Evolutionary conservation across 495 filamentous ascomycete genomes (phyloP).

Genomic region (Talaromyces liani): DNA sequence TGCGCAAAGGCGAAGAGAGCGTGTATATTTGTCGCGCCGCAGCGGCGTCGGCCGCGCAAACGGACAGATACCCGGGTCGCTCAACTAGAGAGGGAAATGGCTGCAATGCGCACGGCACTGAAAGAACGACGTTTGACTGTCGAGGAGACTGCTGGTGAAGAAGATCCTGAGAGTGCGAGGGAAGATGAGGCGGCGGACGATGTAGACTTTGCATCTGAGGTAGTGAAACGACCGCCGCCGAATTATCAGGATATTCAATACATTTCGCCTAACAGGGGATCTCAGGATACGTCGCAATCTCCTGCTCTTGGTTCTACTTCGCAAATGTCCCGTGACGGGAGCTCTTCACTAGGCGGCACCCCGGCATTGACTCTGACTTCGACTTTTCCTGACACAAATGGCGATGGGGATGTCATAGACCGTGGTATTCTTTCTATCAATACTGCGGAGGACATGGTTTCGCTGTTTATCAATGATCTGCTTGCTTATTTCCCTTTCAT

Average conservation of each 20-base stretch:
- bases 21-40: constrained; percentile 74
- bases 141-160: constrained; percentile 19
- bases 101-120: constrained; percentile 45
- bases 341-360: background rate
- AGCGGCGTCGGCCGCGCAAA: constrained; percentile 68
- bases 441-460: constrained; percentile 33
- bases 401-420: constrained; percentile 34
- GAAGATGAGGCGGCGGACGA: constrained; percentile 15
- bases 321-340: constrained; percentile 1
- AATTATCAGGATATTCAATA: constrained; percentile 7
- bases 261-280: background rate
- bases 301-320: background rate
- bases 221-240: constrained; percentile 4
- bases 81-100: constrained; percentile 84
- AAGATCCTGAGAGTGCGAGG: constrained; percentile 15
- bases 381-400: constrained; percentile 14
- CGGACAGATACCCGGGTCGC: constrained; percentile 81
- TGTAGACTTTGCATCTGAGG: constrained; percentile 12
- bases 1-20: constrained; percentile 69
- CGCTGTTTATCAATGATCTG: constrained; percentile 35
- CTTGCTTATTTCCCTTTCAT: constrained; percentile 37
- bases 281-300: constrained; percentile 1
- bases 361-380: constrained; percentile 23
- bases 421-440: constrained; percentile 38
- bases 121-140: constrained; percentile 27